Conservation (phyloP, 345 rosid genomes). For the Zanthoxylum bungeanum region DNA sequence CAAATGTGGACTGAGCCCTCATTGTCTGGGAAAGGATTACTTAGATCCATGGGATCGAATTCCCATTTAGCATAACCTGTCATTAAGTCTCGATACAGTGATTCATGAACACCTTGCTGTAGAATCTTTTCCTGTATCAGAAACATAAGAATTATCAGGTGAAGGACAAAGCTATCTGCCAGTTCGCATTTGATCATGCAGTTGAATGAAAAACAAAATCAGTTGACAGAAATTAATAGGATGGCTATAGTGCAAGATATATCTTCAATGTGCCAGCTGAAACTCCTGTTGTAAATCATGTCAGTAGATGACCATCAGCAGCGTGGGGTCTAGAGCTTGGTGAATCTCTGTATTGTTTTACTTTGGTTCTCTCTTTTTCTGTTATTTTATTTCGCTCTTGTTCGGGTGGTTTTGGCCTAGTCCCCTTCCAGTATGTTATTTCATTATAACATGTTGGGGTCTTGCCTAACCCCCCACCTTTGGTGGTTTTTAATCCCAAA, state of each 20-base stretch:
- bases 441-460: no score
- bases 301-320: no score
- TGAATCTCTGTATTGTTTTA: no score
- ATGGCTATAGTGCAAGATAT: background rate
- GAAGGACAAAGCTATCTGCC: background rate
- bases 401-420: no score
- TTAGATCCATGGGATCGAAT: slow-evolving; percentile 61
- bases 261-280: background rate
- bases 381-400: no score
- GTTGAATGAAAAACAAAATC: background rate
- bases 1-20: slow-evolving; percentile 70
- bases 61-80: slow-evolving; percentile 72
- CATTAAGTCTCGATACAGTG: slow-evolving; percentile 59
- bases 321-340: no score
- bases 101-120: slow-evolving; percentile 73
- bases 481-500: no score
- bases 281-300: background rate
- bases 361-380: no score
- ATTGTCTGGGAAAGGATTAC: slow-evolving; percentile 52
- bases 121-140: slow-evolving; percentile 45
- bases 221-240: background rate
- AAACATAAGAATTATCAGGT: slow-evolving; percentile 8
- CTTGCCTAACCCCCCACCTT: no score
- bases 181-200: background rate
- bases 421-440: no score